These are phyloP conservation scores for Blastocystis hominis DNA, from an alignment of 352 stramenopile species.

Conservation along the genomic window DNA sequence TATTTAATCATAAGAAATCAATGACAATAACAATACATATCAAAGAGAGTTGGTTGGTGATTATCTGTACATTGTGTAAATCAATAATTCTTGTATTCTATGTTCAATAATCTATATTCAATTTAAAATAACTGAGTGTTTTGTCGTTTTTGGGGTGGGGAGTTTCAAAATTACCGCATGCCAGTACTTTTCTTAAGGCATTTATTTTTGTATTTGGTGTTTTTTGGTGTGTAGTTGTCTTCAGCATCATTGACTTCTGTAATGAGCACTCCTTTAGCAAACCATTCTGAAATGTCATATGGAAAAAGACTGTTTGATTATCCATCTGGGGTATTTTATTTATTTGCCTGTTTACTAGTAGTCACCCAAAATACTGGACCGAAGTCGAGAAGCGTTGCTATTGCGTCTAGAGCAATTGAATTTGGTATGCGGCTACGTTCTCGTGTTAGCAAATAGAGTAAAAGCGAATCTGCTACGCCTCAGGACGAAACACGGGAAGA, in stretches of 20 bases:
- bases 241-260: background rate
- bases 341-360: background rate
- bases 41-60: no score
- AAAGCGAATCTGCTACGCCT: background rate
- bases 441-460: background rate
- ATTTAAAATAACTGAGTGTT: no score
- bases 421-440: background rate
- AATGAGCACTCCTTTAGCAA: background rate
- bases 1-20: no score
- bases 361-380: background rate
- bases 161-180: no score
- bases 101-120: no score
- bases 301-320: background rate
- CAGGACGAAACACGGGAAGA: background rate
- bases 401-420: slow-evolving; percentile 43
- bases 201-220: background rate
- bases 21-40: no score
- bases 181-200: background rate
- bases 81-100: no score
- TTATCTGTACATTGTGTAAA: no score
- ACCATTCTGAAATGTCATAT: background rate
- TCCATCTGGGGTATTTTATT: background rate
- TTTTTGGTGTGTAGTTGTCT: background rate
- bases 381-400: slow-evolving; percentile 45
- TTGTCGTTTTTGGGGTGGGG: no score